A percentile compares a stretch with the other conserved stretches of the same genome.
Evolutionary conservation across 176 grass and related monocot genomes (phyloP).

Genomic region (Oropetium thomaeum): DNA sequence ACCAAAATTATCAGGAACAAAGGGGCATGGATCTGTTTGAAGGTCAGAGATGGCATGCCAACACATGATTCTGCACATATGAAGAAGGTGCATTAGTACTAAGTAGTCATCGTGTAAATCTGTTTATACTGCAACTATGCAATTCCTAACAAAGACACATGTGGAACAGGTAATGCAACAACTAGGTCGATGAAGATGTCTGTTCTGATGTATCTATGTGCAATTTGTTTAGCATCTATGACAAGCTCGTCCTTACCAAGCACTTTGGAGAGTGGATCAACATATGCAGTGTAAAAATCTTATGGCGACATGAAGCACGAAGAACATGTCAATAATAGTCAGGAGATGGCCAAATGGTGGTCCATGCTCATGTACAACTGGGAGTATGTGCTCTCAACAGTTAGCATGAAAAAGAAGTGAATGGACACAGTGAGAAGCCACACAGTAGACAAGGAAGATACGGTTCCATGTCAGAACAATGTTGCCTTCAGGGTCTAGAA

Average conservation of each 20-base stretch:
- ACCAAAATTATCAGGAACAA: conserved; percentile 37
- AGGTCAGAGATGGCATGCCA: conserved; percentile 25
- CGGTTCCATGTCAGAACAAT: conserved; percentile 40
- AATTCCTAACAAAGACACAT: neutral
- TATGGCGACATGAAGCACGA: conserved; percentile 31
- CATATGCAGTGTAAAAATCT: conserved; percentile 52
- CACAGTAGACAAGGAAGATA: conserved; percentile 37
- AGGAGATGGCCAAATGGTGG: conserved; percentile 19
- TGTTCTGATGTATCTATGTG: conserved; percentile 43
- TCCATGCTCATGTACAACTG: conserved; percentile 46
- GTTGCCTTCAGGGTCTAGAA: conserved; percentile 42
- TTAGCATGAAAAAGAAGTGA: conserved; percentile 50
- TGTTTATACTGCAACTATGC: neutral
- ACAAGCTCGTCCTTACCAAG: conserved; percentile 52
- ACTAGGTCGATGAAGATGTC: conserved; percentile 44
- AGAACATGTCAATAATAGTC: conserved; percentile 41
- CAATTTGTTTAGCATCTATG: conserved; percentile 34
- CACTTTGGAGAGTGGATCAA: conserved; percentile 49
- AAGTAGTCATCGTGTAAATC: neutral
- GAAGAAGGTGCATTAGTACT: neutral
- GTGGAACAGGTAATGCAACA: conserved; percentile 51
- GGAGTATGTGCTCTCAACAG: neutral
- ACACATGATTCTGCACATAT: conserved; percentile 31
- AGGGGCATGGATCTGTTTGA: conserved; percentile 1
- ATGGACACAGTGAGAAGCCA: conserved; percentile 45